phyloP scores from a whole-genome alignment of 225 moss, liverwort and hornwort species.

The Lunularia cruciata region DNA sequence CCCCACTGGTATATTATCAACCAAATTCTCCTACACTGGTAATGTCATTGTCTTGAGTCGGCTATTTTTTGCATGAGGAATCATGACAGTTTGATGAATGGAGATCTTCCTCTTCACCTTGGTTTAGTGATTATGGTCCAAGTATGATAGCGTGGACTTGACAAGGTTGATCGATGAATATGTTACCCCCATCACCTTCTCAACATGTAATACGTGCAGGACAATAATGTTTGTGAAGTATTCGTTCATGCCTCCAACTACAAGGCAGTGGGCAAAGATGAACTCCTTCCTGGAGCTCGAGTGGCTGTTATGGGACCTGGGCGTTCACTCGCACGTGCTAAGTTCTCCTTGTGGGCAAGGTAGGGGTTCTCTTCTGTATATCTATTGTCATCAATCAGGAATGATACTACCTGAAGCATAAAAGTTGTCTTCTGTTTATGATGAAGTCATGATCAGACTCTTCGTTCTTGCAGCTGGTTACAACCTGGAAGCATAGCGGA shows the following conservation, averaged over 20 bases:
- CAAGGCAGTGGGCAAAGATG: conserved; percentile 19
- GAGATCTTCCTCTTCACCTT: too few relatives aligned
- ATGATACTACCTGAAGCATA: too few relatives aligned
- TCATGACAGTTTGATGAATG: too few relatives aligned
- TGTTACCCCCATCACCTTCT: background rate
- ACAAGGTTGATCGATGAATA: background rate
- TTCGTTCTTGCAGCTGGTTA: background rate
- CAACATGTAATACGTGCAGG: conserved; percentile 16
- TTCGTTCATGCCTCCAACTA: conserved; percentile 71
- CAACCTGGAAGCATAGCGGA: background rate
- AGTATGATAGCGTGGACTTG: background rate
- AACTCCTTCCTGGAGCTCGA: conserved; percentile 33
- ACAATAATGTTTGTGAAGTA: conserved; percentile 38
- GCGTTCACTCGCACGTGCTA: conserved; percentile 62
- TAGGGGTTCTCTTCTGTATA: background rate
- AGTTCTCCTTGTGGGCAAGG: conserved; percentile 75
- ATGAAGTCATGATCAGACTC: too few relatives aligned
- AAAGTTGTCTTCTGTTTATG: background rate
- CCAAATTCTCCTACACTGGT: background rate
- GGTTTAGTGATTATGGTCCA: too few relatives aligned
- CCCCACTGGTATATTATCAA: conserved; percentile 1
- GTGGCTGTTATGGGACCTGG: conserved; percentile 70
- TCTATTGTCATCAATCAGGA: background rate
- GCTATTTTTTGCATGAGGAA: background rate
- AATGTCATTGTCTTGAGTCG: too few relatives aligned